Conservation (phyloP, 352 stramenopile genomes). For the Pythium insidiosum region DNA sequence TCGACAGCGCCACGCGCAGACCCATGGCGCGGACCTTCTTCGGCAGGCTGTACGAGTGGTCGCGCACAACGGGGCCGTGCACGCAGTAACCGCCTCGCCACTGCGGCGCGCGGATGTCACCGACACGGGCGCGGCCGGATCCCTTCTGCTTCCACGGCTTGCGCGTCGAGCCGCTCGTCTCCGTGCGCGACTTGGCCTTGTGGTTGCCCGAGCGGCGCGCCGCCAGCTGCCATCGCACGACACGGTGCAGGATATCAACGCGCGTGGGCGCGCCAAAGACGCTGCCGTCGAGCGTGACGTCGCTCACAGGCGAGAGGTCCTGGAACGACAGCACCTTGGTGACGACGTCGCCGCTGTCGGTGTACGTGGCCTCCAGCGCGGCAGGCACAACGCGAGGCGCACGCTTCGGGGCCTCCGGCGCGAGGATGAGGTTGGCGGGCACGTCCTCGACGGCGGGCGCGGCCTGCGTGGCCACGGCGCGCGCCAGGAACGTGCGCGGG, state of each 20-base stretch:
- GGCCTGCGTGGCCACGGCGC: conserved; percentile 24
- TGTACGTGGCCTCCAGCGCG: conserved; percentile 49
- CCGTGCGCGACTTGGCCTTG: conserved; percentile 85
- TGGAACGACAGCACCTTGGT: conserved; percentile 60
- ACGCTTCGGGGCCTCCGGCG: conserved; percentile 59
- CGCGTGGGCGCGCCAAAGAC: conserved; percentile 74
- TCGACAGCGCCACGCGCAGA: conserved; percentile 76
- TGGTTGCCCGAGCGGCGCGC: conserved; percentile 78
- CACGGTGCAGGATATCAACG: conserved; percentile 83
- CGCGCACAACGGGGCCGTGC: conserved; percentile 75
- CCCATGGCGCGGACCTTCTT: conserved; percentile 88
- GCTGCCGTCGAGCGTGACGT: conserved; percentile 51
- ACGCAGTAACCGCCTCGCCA: conserved; percentile 82
- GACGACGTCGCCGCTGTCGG: conserved; percentile 45
- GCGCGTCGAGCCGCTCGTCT: conserved; percentile 81
- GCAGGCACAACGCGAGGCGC: conserved; percentile 54
- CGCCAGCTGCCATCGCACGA: conserved; percentile 84
- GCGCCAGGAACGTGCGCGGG: conserved; percentile 24
- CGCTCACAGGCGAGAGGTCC: conserved; percentile 28
- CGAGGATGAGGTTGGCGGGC: conserved; percentile 61
- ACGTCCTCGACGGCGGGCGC: conserved; percentile 17
- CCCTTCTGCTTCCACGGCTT: conserved; percentile 89
- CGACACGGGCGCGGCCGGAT: conserved; percentile 76
- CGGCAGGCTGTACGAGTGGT: conserved; percentile 82
- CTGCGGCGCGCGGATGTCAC: conserved; percentile 78